Evolutionary conservation across 2,329 filamentous ascomycete species (phyloP), one percentile per base, ranked within the genome.

Genomic region (Sclerotinia glacialis): DNA sequence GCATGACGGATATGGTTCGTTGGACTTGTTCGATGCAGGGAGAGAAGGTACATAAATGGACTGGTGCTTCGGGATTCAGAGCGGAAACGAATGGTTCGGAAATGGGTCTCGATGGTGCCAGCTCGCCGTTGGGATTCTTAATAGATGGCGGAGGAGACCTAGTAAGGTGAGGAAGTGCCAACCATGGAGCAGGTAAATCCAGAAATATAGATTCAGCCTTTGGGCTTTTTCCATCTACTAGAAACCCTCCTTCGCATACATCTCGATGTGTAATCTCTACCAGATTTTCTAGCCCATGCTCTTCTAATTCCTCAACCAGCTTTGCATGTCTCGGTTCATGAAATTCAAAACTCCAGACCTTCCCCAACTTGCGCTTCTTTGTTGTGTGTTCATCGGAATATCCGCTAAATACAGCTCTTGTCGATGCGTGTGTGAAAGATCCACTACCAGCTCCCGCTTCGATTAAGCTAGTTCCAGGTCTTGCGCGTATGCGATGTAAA

Each of bases 11-110:
- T 64, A 97, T 88, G 0, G 95, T 98, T 66, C 88, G 86, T 64
- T 90, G 92, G 28, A 96, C 94, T 80, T 99, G 95, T 79, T 99
- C 95, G 71, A 99, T 96, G 78, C 95, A 99, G 0, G 95, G 95
- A 1, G 91, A 96, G 79, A 99, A 99, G 0, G 93, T 96, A 80
- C 95, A 99, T 65, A 99, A 85, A 75, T 95, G 85, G 1, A 89
- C 86, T 6, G 89, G 84, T 52, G 85, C 83, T n/a, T 83, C 83
- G 0, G 91, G 87, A 71, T 95, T 89, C 14, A 98, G 82, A 0
- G 86, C 83, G 0, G 86, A 88, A 21, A 83, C 76, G 80, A 84
- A 87, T 52, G 79, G 78, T 44, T 70, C 42, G 3, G 50, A 16
- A 5, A 40, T 21, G 11, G 47, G 26, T 46, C 59, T 65, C 1